Evolutionary conservation across 2,329 filamentous ascomycete species (phyloP), one percentile per base, ranked within the genome.

Genomic region (Dendryphion nanum): DNA sequence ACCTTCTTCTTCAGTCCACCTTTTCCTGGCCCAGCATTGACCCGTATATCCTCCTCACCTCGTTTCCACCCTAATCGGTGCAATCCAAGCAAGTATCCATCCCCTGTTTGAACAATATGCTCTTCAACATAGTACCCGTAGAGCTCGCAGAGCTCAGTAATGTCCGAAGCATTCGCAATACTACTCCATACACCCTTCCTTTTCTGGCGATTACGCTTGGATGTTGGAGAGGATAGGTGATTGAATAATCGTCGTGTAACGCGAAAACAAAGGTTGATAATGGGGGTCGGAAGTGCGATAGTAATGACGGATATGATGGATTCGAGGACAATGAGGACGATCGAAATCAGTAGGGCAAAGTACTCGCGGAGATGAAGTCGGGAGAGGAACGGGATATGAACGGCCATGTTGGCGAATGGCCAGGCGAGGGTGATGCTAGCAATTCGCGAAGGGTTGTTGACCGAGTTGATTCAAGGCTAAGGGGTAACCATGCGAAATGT

Each of bases 71-170:
- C 87, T 32, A 98, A 70, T 6, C 93, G 81, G 66, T 98, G 93
- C 41, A 97, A 69, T 6, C 91, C 91, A 13, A 98, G 78, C 30
- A 98, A 74, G 61, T 94, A 98, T 13, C 93, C 93, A 72, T 98
- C 93, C 45, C 82, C 83, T 2, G 93, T 98, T 67, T 95, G 90
- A 8, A 95, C 86, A 34, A 98, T 84, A 64, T 98, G 93, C 68
- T 98, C 93, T 64, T 98, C 93, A 5, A 91, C 88, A 53, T 88
- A 85, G 67, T 96, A 97, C 32, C 90, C 91, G 66, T 84, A 95
- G 10, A 95, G 71, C 26, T 83, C 84, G 67, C 91, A 97, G n/a
- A 98, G 78, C 59, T 97, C 91, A 31, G 89, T 82, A 63, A 98
- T 97, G 60, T 97, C 93, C 44, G 86, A 81, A 4, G 91, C 89